Evolutionary conservation across 1,139 yeast genomes (phyloP), one percentile per base, ranked within the genome.

Genomic region (Suhomyces anneliseae): DNA sequence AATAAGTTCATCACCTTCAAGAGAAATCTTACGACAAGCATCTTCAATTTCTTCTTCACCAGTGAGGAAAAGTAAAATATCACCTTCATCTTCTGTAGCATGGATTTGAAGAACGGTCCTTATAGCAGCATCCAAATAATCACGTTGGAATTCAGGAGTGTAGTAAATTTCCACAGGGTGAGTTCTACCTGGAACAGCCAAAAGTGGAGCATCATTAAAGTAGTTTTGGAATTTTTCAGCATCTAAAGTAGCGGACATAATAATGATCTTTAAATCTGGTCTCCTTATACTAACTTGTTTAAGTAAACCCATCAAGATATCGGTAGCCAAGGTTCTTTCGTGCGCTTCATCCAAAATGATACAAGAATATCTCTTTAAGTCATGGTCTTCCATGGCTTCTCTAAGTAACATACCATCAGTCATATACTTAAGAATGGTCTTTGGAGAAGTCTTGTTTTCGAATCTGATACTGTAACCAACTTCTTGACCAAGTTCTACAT

Each of bases 41-140:
- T 92, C 98, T 71, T 93, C 99, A 66, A 93, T 93, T 69, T 93
- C 99, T 62, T 93, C 99, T 69, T 93, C 98, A 76, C 99, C 99
- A 0, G 98, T 93, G 56, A 93, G 75, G 62, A 93, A 93, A 49
- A 93, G 67, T 42, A 93, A 71, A 47, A 93, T 84, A 68, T 93
- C 99, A 50, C 99, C 99, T 50, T 84, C 90, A 38, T 85, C 96
- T 65, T 93, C 98, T 19, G 97, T 89, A 32, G 97, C 96, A 68
- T 93, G 99, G 55, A 93, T 93, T 67, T 93, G 98, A 55, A 93
- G 74, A 11, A 92, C 99, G 0, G 98, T 93, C 55, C 97, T 77
- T 50, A 93, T 88, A 1, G 99, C 96, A 34, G 97, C 89, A 64
- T 92, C 98, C 59, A 93, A 72, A 62, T 93, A 93, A 64, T 93